Evolutionary conservation across 2,329 filamentous ascomycete genomes (phyloP).

Genomic region (Diaporthe humulicola): DNA sequence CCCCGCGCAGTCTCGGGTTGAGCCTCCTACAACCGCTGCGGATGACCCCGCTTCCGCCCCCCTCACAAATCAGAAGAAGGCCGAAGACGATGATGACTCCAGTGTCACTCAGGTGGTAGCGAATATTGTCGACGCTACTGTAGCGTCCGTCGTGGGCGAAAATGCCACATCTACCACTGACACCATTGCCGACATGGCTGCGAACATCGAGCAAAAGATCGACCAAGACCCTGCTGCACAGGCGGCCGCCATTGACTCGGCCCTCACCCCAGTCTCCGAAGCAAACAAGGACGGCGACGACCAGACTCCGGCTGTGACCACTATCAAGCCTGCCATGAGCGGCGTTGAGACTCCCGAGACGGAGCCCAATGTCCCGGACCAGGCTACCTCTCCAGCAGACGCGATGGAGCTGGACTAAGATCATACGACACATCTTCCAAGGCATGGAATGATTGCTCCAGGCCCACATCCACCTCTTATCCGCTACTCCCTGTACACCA

Average conservation of each 20-base stretch:
- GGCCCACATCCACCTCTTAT: not conserved
- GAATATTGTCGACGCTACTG: slow-evolving; percentile 1
- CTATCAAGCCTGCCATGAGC: slow-evolving; percentile 15
- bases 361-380: slow-evolving; percentile 7
- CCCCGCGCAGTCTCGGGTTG: not conserved
- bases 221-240: slow-evolving; percentile 23
- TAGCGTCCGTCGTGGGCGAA: slow-evolving; percentile 2
- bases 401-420: slow-evolving; percentile 30
- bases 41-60: not conserved
- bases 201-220: slow-evolving; percentile 28
- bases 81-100: not conserved
- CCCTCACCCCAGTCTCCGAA: slow-evolving; percentile 36
- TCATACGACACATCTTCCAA: not conserved
- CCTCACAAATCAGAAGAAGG: too few relatives aligned
- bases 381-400: slow-evolving; percentile 4
- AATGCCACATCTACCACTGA: slow-evolving; percentile 19
- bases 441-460: not conserved
- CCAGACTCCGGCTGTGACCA: not conserved
- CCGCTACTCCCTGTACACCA: not conserved
- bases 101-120: slow-evolving; percentile 23
- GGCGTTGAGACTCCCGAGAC: slow-evolving; percentile 35
- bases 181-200: slow-evolving; percentile 2
- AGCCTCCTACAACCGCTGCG: not conserved
- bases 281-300: slow-evolving; percentile 29
- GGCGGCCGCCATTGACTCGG: slow-evolving; percentile 31